Evolutionary conservation across 148 eudicot species (phyloP).

Genomic region (Polygonum maritimum): DNA sequence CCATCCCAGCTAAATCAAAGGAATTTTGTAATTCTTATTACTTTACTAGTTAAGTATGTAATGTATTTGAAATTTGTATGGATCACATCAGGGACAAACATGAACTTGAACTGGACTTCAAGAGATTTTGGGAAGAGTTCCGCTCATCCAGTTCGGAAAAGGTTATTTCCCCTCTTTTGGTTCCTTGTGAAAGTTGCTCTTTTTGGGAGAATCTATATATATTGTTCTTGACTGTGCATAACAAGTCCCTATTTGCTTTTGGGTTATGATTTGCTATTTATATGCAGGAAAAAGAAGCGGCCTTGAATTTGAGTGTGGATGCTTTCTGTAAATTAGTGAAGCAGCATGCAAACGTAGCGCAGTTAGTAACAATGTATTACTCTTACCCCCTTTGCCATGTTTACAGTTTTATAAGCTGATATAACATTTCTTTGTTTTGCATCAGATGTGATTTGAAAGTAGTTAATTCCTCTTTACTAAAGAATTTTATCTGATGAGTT

Average conservation of each 20-base stretch:
- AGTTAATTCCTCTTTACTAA: background rate
- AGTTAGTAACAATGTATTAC: slow-evolving; percentile 71
- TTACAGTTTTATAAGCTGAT: background rate
- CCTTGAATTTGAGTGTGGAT: slow-evolving; percentile 90
- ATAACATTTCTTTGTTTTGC: slow-evolving; percentile 3
- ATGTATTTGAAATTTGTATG: background rate
- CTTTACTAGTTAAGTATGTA: background rate
- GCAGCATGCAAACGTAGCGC: slow-evolving; percentile 80
- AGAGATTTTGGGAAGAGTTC: slow-evolving; percentile 95
- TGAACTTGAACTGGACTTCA: slow-evolving; percentile 93
- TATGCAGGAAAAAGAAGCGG: slow-evolving; percentile 97
- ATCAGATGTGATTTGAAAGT: background rate
- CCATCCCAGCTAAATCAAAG: background rate
- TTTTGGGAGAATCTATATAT: background rate
- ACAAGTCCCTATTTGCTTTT: slow-evolving; percentile 10
- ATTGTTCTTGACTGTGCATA: background rate
- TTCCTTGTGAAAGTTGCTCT: background rate
- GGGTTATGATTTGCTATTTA: slow-evolving; percentile 9
- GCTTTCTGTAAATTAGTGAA: slow-evolving; percentile 94
- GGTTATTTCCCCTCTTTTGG: slow-evolving; percentile 28
- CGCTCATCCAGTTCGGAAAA: slow-evolving; percentile 92
- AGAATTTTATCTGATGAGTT: background rate
- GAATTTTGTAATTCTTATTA: background rate
- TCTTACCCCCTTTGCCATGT: slow-evolving; percentile 15
- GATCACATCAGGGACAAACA: slow-evolving; percentile 51